Percentiles rank a stretch among this genome's conserved stretches.
Evolutionary conservation across 805 yeast species (phyloP).

Genomic region (Candida methanosorbosa): DNA sequence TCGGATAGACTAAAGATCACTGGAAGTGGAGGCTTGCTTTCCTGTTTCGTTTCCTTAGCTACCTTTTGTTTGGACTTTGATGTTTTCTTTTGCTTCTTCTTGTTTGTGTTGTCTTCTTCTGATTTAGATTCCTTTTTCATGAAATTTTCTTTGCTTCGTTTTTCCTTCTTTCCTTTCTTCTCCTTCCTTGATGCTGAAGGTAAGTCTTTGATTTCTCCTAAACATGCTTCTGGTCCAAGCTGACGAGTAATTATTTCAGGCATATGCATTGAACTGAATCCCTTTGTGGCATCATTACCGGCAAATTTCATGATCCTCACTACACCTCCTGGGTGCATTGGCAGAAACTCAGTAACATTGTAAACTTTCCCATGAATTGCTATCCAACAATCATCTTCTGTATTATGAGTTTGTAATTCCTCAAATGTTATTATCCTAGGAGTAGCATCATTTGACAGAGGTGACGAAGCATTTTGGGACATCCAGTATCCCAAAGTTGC

Average conservation of each 20-base stretch:
- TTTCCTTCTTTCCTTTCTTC: background rate
- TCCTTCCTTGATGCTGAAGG: background rate
- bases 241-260: slow-evolving; percentile 6
- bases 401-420: slow-evolving; percentile 45
- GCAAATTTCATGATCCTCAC: slow-evolving; percentile 34
- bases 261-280: slow-evolving; percentile 20
- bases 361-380: slow-evolving; percentile 72
- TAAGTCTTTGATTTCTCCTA: slow-evolving; percentile 10
- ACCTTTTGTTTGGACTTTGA: background rate
- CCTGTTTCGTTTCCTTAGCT: no score
- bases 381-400: slow-evolving; percentile 71
- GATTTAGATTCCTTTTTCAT: slow-evolving; percentile 7
- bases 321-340: slow-evolving; percentile 46
- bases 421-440: slow-evolving; percentile 2
- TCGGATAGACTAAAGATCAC: slow-evolving; percentile 69
- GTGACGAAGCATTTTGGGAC: no score
- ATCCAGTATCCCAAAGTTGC: no score
- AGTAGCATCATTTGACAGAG: no score
- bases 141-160: background rate
- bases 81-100: slow-evolving; percentile 22
- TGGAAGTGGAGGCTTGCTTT: slow-evolving; percentile 55
- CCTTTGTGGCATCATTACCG: slow-evolving; percentile 40
- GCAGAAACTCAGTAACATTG: slow-evolving; percentile 56
- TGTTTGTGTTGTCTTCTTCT: slow-evolving; percentile 12
- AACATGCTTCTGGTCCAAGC: slow-evolving; percentile 14